Evolutionary conservation across 2,329 filamentous ascomycete species (phyloP), one percentile per base, ranked within the genome.

Genomic region (Exophiala calicioides): DNA sequence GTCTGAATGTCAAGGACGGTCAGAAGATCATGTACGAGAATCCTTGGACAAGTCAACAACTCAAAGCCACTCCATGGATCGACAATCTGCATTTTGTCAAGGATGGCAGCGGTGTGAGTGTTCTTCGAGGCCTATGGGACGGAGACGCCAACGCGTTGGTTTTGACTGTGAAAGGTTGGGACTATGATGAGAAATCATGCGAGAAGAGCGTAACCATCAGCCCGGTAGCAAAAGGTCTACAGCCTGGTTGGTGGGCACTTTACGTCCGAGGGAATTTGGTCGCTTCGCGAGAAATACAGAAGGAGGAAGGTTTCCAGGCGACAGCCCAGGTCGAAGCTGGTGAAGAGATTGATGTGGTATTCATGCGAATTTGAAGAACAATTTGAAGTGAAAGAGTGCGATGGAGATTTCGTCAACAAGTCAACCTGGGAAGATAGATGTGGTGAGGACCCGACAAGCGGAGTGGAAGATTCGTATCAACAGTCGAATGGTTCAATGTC

Each of bases 21-120:
- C 52, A 55, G 29, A 41, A 39, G 15, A 49, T 24, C 16, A 55
- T 55, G 52, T 55, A 44, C 29, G 48, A 52, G 19, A 30, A 46
- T 12, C 52, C 52, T 3, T 55, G 47, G 47, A 51, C 52, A 3
- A 24, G 40, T 2, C 44, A 44, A 3, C 20, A n/a, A 5, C 32
- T 55, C 2, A 21, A 21, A 10, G 21, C n/a, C 5, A 44, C 43
- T 8, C 52, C 52, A 7, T 55, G 32, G 31, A 44, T 55, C 24
- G 52, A 55, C 13, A 34, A 40, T 21, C 36, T 45, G n/a, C 24
- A 39, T 16, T 49, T 52, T 19, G 47, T 29, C 4, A 35, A 27
- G 3, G 18, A 5, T 3, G 45, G 29, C 5, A 46, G 54, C 15
- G 52, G 44, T 5, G 44, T 49, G 8, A 31, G 44, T n/a, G 44